Conservation (phyloP, 2,329 filamentous ascomycete genomes). For the Aspergillus candidus region DNA sequence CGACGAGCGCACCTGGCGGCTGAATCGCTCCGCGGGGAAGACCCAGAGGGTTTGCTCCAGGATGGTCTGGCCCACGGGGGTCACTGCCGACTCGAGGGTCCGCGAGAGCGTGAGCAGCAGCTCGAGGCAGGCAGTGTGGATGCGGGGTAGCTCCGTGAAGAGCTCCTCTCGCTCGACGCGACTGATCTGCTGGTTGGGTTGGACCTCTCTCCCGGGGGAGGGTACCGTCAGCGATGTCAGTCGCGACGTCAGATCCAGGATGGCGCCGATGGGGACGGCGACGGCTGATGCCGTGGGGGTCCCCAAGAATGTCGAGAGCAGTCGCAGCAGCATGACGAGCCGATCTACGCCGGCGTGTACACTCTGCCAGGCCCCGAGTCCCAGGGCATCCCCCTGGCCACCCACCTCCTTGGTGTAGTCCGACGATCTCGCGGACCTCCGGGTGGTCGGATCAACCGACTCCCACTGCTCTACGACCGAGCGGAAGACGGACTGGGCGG, state of each 20-base stretch:
- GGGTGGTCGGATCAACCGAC: slow-evolving; percentile 48
- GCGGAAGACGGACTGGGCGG: slow-evolving; percentile 71
- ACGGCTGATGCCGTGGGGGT: slow-evolving; percentile 61
- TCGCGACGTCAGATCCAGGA: slow-evolving; percentile 65
- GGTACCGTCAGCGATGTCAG: slow-evolving; percentile 60
- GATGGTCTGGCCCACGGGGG: slow-evolving; percentile 57
- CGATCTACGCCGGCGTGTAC: slow-evolving; percentile 68
- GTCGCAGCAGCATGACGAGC: slow-evolving; percentile 58
- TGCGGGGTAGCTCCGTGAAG: slow-evolving; percentile 63
- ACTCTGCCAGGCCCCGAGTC: slow-evolving; percentile 65
- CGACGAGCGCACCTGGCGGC: slow-evolving; percentile 51
- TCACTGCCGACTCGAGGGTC: slow-evolving; percentile 53
- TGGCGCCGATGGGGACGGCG: slow-evolving; percentile 58
- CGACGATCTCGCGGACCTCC: slow-evolving; percentile 28
- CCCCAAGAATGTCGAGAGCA: slow-evolving; percentile 59
- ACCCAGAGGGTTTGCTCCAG: slow-evolving; percentile 68
- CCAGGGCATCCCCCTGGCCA: slow-evolving; percentile 39
- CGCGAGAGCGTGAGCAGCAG: slow-evolving; percentile 54
- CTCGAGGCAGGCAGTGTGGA: slow-evolving; percentile 66
- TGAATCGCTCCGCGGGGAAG: slow-evolving; percentile 51
- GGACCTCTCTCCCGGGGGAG: slow-evolving; percentile 43
- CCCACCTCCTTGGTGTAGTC: slow-evolving; percentile 31
- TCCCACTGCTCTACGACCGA: slow-evolving; percentile 78
- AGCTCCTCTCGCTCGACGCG: slow-evolving; percentile 77
- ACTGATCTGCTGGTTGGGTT: slow-evolving; percentile 65